Evolutionary conservation across 495 filamentous ascomycete species (phyloP).

Genomic region (Rhypophila decipiens): DNA sequence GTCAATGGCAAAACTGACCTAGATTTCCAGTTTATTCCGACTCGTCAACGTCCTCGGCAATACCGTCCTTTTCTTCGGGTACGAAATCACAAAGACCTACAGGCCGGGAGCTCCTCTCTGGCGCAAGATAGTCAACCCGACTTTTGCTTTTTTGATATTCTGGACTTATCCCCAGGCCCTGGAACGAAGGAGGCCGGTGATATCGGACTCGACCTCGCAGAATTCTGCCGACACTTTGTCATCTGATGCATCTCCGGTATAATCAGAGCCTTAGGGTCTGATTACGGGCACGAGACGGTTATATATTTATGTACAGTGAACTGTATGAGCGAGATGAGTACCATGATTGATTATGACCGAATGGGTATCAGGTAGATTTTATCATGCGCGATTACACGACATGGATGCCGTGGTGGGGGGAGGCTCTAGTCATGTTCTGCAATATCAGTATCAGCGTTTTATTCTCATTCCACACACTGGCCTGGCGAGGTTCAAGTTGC

Average conservation of each 20-base stretch:
- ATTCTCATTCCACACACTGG: no score
- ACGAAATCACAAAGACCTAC: conserved; percentile 13
- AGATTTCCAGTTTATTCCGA: conserved; percentile 14
- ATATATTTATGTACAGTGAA: not conserved
- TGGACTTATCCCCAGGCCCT: conserved; percentile 25
- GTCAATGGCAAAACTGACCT: not conserved
- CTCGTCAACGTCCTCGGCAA: conserved; percentile 22
- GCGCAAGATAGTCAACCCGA: conserved; percentile 8
- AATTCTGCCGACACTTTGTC: not conserved
- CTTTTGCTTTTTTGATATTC: conserved; percentile 12
- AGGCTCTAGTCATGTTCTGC: no score
- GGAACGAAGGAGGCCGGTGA: conserved; percentile 9
- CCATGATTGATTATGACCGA: no score
- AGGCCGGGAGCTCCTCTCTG: conserved; percentile 2
- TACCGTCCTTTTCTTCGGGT: conserved; percentile 13
- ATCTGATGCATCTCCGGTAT: not conserved
- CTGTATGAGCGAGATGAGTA: no score
- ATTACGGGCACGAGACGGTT: not conserved
- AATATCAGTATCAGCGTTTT: no score
- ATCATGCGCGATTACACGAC: not conserved
- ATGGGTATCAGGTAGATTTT: not conserved
- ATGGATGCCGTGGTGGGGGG: no score
- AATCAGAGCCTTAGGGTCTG: no score
- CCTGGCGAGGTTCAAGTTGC: no score
- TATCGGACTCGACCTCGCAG: not conserved